Percentiles rank a stretch among this genome's conserved stretches.
Conservation (phyloP, 2,329 filamentous ascomycete genomes). For the Dactylella cylindrospora region DNA sequence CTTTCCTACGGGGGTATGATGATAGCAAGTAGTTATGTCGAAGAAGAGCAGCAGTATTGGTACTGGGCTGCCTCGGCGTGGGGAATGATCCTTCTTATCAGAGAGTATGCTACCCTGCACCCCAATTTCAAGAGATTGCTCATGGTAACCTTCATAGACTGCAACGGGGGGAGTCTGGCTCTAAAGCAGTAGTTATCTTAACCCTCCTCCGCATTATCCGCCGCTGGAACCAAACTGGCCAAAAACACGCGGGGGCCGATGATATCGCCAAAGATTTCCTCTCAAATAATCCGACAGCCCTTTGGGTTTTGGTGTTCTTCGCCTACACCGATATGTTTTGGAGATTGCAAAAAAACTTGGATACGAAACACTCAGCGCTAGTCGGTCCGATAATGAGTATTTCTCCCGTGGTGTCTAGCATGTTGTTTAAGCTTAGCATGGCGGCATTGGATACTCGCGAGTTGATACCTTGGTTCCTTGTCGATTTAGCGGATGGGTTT, state of each 20-base stretch:
- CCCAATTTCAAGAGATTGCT: conserved; percentile 11
- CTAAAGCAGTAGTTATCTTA: conserved; percentile 58
- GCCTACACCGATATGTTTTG: conserved; percentile 67
- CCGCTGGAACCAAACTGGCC: conserved; percentile 94
- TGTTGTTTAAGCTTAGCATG: conserved; percentile 87
- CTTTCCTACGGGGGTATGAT: conserved; percentile 79
- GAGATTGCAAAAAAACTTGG: conserved; percentile 55
- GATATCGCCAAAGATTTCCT: conserved; percentile 79
- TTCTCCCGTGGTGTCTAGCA: conserved; percentile 59
- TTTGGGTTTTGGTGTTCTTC: conserved; percentile 72
- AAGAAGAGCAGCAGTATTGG: conserved; percentile 99
- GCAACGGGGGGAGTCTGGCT: conserved; percentile 21
- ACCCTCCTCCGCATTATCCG: conserved; percentile 66
- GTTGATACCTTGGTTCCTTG: conserved; percentile 58
- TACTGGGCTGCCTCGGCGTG: conserved; percentile 82
- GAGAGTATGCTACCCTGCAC: conserved; percentile 50
- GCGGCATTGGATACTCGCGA: conserved; percentile 86
- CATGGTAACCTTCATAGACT: conserved; percentile 43
- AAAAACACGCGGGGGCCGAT: conserved; percentile 88
- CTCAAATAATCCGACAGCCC: conserved; percentile 62
- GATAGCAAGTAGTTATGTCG: conserved; percentile 97
- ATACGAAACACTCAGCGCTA: conserved; percentile 55
- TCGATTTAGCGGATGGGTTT: conserved; percentile 53
- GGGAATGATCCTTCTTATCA: conserved; percentile 61
- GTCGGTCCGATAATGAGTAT: conserved; percentile 54